These are phyloP conservation scores for Hyphodiscus sp. DNA, from an alignment of 2,329 filamentous ascomycete genomes.

Conservation along the genomic window DNA sequence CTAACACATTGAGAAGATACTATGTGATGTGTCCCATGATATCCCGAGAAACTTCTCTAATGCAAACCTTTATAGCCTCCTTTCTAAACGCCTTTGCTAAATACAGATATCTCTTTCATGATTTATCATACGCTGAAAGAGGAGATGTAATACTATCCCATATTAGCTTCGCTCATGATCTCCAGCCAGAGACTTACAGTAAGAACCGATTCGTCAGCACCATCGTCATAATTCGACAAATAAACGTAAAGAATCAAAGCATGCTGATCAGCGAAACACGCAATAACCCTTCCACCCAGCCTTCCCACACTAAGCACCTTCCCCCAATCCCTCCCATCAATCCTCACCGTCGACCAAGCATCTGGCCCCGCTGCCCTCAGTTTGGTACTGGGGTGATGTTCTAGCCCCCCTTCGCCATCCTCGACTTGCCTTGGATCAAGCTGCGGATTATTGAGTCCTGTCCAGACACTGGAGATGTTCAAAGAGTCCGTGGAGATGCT, in stretches of 20 bases:
- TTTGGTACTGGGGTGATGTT: slow-evolving; percentile 73
- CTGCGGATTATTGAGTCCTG: slow-evolving; percentile 77
- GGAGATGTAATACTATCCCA: slow-evolving; percentile 48
- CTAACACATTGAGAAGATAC: background rate
- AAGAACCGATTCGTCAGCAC: slow-evolving; percentile 64
- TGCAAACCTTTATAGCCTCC: slow-evolving; percentile 7
- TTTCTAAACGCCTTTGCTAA: slow-evolving; percentile 19
- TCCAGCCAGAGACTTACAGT: slow-evolving; percentile 48
- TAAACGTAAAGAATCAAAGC: slow-evolving; percentile 81
- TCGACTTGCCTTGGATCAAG: slow-evolving; percentile 71
- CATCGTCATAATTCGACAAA: slow-evolving; percentile 63
- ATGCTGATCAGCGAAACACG: slow-evolving; percentile 68
- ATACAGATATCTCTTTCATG: slow-evolving; percentile 1
- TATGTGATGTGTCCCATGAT: background rate
- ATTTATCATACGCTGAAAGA: slow-evolving; percentile 40
- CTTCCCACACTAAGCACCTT: slow-evolving; percentile 87
- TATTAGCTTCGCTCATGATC: slow-evolving; percentile 3
- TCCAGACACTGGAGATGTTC: slow-evolving; percentile 81
- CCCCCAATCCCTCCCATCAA: slow-evolving; percentile 93
- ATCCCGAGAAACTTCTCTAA: background rate
- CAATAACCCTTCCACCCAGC: slow-evolving; percentile 79
- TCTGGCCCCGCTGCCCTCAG: slow-evolving; percentile 73
- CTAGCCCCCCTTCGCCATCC: slow-evolving; percentile 57
- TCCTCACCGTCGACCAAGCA: slow-evolving; percentile 81
- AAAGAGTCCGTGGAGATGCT: slow-evolving; percentile 78